These are phyloP conservation scores for Fusarium begoniae DNA, from an alignment of 2,329 filamentous ascomycete species.

Conservation along the genomic window DNA sequence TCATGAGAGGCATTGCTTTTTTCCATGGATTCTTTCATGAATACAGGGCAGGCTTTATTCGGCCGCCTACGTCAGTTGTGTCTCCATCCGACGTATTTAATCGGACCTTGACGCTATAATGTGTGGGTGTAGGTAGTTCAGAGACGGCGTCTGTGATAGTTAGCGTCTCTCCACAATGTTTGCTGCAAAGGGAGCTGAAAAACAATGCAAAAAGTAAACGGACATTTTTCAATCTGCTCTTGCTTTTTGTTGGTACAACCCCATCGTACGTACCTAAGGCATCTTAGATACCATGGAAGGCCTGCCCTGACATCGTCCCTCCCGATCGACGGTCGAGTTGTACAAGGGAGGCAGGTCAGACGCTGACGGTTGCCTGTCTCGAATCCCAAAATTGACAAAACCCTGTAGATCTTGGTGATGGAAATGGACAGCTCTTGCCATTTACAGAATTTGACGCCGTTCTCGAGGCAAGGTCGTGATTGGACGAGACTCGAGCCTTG, in stretches of 20 bases:
- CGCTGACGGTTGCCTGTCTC: conserved; percentile 3
- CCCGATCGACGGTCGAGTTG: conserved; percentile 26
- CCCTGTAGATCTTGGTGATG: conserved; percentile 33
- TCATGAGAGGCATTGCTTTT: background rate
- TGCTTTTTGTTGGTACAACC: background rate
- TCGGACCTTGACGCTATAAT: background rate
- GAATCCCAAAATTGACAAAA: conserved; percentile 25
- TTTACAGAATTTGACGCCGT: conserved; percentile 28
- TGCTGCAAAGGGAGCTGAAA: background rate
- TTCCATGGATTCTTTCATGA: background rate
- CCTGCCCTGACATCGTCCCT: conserved; percentile 1
- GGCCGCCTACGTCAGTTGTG: conserved; percentile 13
- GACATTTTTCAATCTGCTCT: background rate
- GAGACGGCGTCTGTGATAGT: background rate
- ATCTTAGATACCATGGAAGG: background rate
- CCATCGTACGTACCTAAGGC: background rate
- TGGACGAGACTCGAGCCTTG: background rate
- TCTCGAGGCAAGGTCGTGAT: background rate
- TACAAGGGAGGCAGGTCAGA: conserved; percentile 29
- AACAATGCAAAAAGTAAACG: background rate
- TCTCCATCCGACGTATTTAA: background rate
- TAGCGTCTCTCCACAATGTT: background rate
- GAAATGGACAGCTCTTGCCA: conserved; percentile 28
- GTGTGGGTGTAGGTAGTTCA: background rate
- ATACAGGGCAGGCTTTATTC: background rate